phyloP scores from a whole-genome alignment of 148 eudicot species.

The Nepenthes gracilis region DNA sequence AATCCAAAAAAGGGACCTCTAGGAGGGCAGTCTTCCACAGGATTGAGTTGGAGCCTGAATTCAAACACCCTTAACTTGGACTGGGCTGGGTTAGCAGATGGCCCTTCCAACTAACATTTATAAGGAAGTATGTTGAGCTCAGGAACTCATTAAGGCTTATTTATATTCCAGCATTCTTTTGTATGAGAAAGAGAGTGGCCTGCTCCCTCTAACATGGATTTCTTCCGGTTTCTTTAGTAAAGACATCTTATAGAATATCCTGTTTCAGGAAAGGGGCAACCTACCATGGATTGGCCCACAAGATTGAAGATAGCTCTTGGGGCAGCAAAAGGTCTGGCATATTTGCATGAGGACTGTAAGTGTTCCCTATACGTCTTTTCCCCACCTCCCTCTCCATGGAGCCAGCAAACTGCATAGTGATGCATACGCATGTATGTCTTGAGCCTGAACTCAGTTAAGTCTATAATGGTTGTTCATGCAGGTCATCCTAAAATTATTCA shows the following conservation, averaged over 20 bases:
- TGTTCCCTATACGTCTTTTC: neutral
- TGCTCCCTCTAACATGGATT: no score
- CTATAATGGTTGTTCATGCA: slow-evolving; percentile 8
- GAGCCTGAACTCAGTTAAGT: neutral
- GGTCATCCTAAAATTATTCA: slow-evolving; percentile 64
- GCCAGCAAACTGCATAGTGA: neutral
- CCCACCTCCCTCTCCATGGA: neutral
- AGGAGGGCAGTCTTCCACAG: no score
- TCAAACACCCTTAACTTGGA: no score
- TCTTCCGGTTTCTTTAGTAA: neutral
- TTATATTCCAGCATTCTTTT: no score
- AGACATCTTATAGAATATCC: neutral
- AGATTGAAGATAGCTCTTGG: slow-evolving; percentile 12
- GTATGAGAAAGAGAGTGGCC: no score
- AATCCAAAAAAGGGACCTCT: no score
- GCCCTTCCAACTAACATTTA: no score
- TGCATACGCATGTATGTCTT: no score
- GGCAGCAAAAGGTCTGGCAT: slow-evolving; percentile 12
- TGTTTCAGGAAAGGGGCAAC: slow-evolving; percentile 8
- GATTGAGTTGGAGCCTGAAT: no score
- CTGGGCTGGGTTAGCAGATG: no score
- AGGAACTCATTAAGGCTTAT: no score
- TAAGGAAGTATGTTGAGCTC: no score
- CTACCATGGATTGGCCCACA: slow-evolving; percentile 11
- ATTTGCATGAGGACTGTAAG: slow-evolving; percentile 13